Base-by-base conservation (phyloP, 768 basidiomycete genomes). In the Kwoniella mangroviensis region DNA sequence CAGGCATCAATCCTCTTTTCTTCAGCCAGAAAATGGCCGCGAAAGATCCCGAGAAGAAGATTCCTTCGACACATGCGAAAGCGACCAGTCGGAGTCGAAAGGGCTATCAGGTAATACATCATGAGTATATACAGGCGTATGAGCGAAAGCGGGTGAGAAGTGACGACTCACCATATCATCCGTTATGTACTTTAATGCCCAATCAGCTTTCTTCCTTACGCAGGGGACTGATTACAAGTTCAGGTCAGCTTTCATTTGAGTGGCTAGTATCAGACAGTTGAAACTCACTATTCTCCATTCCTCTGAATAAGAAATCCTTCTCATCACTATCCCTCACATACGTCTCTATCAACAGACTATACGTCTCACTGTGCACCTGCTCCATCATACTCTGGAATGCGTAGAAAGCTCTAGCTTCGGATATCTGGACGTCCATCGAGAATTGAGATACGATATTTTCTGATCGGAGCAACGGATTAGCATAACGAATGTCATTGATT, bases 1-100 rank as follows among this genome's bases (percentile, higher is more conserved):
- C 80, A 34, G 82, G 82, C 82, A 83, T 83, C 19, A 83, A 72
- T 52, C 82, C 82, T 57, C 82, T 65, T 71, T 83, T 83, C 79
- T 83, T 83, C 59, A 83, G 63, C 82, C 82, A 83, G 73, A 83
- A 83, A 52, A 83, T 82, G 28, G 82, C 81, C 15, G 82, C 82
- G 69, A 83, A 83, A 12, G 79, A 81, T 19, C 82, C 82, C 21
- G 81, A 82, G 66, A 83, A 83, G 77, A 83, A 83, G 71, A 83
- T 83, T 22, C 82, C 82, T 68, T 83, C 82, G 43, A 83, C 82
- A 55, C 79, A 80, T 9, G 81, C 81, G 61, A 83, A 83, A 4
- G 81, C 82, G 51, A 83, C 77, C 19, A 83, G 73, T 43, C 68
- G 68, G 1, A 63, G 45, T 3, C 68, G 68, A 43, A 69, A 69